phyloP scores from a whole-genome alignment of 2,329 filamentous ascomycete genomes.

The Fusarium nematophilum region DNA sequence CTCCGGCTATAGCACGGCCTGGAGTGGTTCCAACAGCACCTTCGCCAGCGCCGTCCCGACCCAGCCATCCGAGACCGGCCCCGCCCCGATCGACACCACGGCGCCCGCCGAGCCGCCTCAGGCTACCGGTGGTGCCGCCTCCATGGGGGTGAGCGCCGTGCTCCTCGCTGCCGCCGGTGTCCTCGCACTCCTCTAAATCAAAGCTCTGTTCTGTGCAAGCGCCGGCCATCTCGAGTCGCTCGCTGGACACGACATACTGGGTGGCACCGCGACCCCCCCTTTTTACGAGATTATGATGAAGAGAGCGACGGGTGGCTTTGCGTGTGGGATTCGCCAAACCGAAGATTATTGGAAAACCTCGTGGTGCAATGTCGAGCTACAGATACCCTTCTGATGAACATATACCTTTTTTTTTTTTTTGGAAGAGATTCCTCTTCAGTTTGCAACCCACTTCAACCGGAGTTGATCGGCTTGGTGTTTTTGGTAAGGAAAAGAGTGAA shows the following conservation, averaged over 20 bases:
- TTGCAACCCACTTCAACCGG: slow-evolving; percentile 31
- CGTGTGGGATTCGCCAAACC: slow-evolving; percentile 13
- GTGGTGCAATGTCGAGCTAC: slow-evolving; percentile 41
- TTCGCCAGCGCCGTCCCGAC: slow-evolving; percentile 40
- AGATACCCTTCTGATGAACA: slow-evolving; percentile 43
- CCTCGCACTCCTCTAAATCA: slow-evolving; percentile 50
- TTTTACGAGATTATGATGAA: slow-evolving; percentile 49
- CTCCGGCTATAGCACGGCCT: slow-evolving; percentile 45
- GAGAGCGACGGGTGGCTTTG: slow-evolving; percentile 31
- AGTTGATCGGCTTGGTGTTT: slow-evolving; percentile 46
- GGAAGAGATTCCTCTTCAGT: slow-evolving; percentile 36
- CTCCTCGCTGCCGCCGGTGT: slow-evolving; percentile 51
- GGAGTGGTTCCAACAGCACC: slow-evolving; percentile 50
- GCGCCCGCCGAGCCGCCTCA: slow-evolving; percentile 33
- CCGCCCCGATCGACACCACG: slow-evolving; percentile 22
- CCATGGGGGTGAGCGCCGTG: slow-evolving; percentile 50
- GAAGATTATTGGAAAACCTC: slow-evolving; percentile 18
- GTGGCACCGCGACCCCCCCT: slow-evolving; percentile 45
- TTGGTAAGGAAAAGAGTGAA: slow-evolving; percentile 30
- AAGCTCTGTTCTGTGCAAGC: slow-evolving; percentile 42
- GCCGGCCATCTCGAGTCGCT: slow-evolving; percentile 15
- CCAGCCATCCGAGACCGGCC: slow-evolving; percentile 38
- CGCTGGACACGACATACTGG: slow-evolving; percentile 28
- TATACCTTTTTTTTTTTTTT: slow-evolving; percentile 33
- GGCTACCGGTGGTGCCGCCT: slow-evolving; percentile 45